These are phyloP conservation scores for Pleurotus sapidus DNA, from an alignment of 768 basidiomycete genomes.

Conservation along the genomic window DNA sequence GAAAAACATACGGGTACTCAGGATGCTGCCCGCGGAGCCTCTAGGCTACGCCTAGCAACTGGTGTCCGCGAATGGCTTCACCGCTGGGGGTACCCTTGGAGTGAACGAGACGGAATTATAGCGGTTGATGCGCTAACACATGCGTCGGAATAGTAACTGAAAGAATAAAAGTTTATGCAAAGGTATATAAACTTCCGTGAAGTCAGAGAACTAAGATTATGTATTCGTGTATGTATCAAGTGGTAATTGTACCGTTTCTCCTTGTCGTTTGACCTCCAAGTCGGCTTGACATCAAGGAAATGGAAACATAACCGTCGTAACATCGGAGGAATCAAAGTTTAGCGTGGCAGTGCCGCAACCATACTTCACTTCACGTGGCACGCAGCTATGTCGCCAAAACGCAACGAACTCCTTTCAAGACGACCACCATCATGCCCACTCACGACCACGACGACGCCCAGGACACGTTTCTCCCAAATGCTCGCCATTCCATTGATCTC, in stretches of 20 bases:
- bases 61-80: constrained; percentile 91
- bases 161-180: constrained; percentile 6
- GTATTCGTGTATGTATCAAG: constrained; percentile 3
- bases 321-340: not conserved
- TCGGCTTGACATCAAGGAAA: not conserved
- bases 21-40: constrained; percentile 76
- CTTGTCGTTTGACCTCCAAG: not conserved
- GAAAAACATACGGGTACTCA: constrained; percentile 96
- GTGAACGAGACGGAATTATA: constrained; percentile 85
- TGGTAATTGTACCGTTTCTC: not conserved
- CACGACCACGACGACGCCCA: constrained; percentile 6
- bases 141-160: constrained; percentile 34
- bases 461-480: constrained; percentile 11
- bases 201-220: not conserved
- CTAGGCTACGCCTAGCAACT: constrained; percentile 77
- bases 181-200: not conserved
- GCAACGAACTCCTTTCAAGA: not conserved
- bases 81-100: constrained; percentile 96
- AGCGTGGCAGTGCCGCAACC: not conserved
- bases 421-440: constrained; percentile 2
- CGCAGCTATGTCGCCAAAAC: too few species aligned
- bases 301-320: not conserved
- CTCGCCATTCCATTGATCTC: constrained; percentile 69
- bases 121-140: constrained; percentile 88
- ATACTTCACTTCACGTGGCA: not conserved